Evolutionary conservation across 768 basidiomycete species (phyloP), one percentile per base, ranked within the genome.

Genomic region (Suillus subaureus): DNA sequence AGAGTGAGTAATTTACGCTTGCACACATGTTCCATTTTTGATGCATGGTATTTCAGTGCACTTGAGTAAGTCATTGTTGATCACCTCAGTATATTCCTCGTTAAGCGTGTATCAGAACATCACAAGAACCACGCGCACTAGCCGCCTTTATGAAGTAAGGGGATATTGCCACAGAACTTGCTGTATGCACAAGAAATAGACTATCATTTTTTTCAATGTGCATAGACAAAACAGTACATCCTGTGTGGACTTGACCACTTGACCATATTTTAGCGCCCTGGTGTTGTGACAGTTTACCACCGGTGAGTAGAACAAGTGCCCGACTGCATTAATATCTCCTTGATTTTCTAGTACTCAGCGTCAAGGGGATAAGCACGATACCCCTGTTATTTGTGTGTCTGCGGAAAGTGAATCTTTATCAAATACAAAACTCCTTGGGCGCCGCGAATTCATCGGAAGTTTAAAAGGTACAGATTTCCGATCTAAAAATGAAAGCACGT

Each of bases 121-220:
- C 91, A 93, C 87, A 94, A 94, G 86, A 93, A 94, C 82, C 89
- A 92, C 77, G 80, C 89, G n/a, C 93, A 94, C 79, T 94, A 81
- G 78, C 64, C 62, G 67, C 56, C 18, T 64, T 21, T 37, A 39
- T 51, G 57, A 64, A 57, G 45, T 61, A 21, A 66, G 28, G 43
- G 64, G 52, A 31, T 43, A 56, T 60, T 15, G 64, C 61, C 60
- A 45, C 65, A 67, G 66, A 61, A 63, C 62, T 69, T 60, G 40
- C 54, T 40, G 39, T 60, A 42, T 31, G 58, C 40, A 43, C 58
- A 21, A 31, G 40, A 40, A 74, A 77, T 75, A 75, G 75, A 75
- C 66, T 13, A 35, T 60, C 12, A 28, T 21, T 60, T 40, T 18
- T 40, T 11, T 26, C 18, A 42, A 39, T 42, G 58, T 42, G 58